phyloP scores from a whole-genome alignment of 345 rosid genomes.

The Clausena lansium region DNA sequence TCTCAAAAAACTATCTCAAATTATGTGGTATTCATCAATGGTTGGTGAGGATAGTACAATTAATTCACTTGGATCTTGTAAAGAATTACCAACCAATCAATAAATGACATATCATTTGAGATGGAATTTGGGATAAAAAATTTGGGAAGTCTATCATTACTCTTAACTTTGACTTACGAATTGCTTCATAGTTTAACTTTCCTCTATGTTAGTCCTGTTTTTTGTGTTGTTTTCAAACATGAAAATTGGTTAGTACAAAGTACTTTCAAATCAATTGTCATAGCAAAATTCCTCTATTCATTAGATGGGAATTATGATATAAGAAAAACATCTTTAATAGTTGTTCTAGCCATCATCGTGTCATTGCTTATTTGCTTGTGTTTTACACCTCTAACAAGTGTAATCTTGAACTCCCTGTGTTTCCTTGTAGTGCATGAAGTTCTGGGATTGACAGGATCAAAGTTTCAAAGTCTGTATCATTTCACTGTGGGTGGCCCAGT shows the following conservation, averaged over 20 bases:
- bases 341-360: not conserved
- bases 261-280: not conserved
- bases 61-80: no score
- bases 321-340: not conserved
- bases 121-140: no score
- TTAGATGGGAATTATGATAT: not conserved
- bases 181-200: not conserved
- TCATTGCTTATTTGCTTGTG: not conserved
- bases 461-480: constrained; percentile 81
- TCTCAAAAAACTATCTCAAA: no score
- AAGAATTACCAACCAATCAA: no score
- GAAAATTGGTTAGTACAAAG: not conserved
- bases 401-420: not conserved
- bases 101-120: no score
- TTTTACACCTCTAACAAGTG: not conserved
- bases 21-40: no score
- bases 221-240: not conserved
- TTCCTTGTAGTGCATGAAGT: constrained; percentile 59
- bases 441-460: constrained; percentile 60
- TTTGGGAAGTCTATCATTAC: no score
- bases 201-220: not conserved
- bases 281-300: not conserved
- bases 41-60: no score
- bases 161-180: not conserved
- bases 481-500: constrained; percentile 86